Evolutionary conservation across 2,329 filamentous ascomycete genomes (phyloP), one percentile per base, ranked within the genome.

Genomic region (Neofusicoccum parvum): DNA sequence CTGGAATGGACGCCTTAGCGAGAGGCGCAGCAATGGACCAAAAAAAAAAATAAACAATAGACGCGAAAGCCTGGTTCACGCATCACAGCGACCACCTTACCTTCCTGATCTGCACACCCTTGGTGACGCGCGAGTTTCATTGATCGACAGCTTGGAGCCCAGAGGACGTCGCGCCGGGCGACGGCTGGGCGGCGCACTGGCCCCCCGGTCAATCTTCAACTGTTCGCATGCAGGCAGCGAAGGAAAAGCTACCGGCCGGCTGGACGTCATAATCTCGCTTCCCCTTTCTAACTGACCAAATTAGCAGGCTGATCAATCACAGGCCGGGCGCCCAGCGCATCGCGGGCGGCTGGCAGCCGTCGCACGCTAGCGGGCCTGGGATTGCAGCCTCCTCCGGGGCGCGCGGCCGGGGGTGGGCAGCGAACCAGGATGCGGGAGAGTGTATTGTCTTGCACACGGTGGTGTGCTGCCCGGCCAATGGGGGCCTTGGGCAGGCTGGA

Each of bases 211-310:
- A 60, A 60, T 60, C 43, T 48, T 46, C 56, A 60, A 32, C 27
- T n/a, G 14, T 36, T 53, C 50, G 50, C 50, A 36, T 23, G 27
- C 32, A 15, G 32, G 20, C 49, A 17, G 49, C 20, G 34, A 37
- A 51, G 48, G 36, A 48, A 46, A 32, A 48, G 56, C 56, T 60
- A 49, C 56, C 56, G 56, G 11, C 41, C 9, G 27, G 32, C 12
- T 14, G 56, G 56, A 60, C 56, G 56, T 60, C 56, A 60, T 60
- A 60, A 60, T 60, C 41, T 60, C 56, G 56, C 41, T 60, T 60
- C 56, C 56, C 56, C 56, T 60, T 60, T 48, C 27, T 43, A 11
- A 37, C 12, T 60, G 56, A 48, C 41, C 14, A 48, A 48, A 60
- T 60, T 60, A 48, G 43, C 56, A 48, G 39, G 51, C 37, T 15